Evolutionary conservation across 371 early-diverging fungal genomes (phyloP), one percentile per base, ranked within the genome.

Genomic region (Rhizopus microsporus): DNA sequence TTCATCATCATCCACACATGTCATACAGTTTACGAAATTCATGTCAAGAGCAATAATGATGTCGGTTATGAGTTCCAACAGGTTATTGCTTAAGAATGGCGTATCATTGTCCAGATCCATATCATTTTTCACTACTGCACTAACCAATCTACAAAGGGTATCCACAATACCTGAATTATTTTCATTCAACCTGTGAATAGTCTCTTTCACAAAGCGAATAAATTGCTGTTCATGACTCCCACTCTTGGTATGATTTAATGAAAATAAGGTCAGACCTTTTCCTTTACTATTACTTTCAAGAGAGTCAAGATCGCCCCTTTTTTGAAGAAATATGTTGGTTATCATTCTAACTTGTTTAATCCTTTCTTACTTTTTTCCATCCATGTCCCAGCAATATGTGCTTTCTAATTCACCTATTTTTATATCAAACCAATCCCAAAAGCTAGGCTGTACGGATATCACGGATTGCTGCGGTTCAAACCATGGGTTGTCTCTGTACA

Each of bases 101-200:
- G 38, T 35, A 0, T 39, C 29, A 23, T 38, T 43, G n/a, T 53
- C 47, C 3, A 58, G 10, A 30, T 53, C 5, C 34, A 32, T 30
- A 42, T 68, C 60, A 7, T 50, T 7, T 2, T 59, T 17, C n/a
- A 77, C 38, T 44, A 68, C 62, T 7, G 35, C 33, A 3, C 46
- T 33, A 2, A 59, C 43, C 10, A 59, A 6, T 45, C 67, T 68
- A 46, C 74, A 74, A 17, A 82, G 60, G 34, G 68, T 65, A 37
- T 74, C 76, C 5, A 61, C 34, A 7, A 72, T 60, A 7, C 83
- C 83, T 29, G 79, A 77, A 46, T 82, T 80, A 10, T 52, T 54
- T n/a, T 49, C 55, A 34, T 82, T 82, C 1, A 70, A 43, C 0
- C 54, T 39, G n/a, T 50, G 33, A 31, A 82, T 62, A 49, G 73